Evolutionary conservation across 345 rosid species (phyloP), one percentile per base, ranked within the genome.

Genomic region (Salix udensis): DNA sequence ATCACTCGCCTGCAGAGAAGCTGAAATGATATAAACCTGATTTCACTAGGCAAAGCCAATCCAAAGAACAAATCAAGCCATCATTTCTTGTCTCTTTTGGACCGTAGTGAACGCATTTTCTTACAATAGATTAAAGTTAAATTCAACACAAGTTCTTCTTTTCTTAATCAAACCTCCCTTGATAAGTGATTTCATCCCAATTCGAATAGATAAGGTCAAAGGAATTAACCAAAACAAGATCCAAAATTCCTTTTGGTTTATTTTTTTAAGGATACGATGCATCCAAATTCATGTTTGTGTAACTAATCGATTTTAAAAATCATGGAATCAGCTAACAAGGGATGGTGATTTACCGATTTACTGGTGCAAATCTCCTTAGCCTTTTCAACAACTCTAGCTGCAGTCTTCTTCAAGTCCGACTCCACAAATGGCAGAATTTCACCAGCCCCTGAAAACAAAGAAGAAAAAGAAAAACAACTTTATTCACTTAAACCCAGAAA

Each of bases 361-460:
- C 55, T 61, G 39, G 13, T 36, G 81, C 95, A 94, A 23, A 87
- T 40, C 52, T 82, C 86, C 89, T 87, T 92, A 39, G 97, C 88
- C 75, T 85, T 89, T 18, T 89, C 97, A 6, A 89, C 60, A 75
- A 93, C 91, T 79, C 82, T 86, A 30, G 90, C 87, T 60, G 97
- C 94, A 0, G 76, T 86, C 82, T 58, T 91, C 90, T 83, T 91
- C 89, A 96, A 86, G 87, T 92, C 97, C 2, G 91, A 65, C 15
- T 96, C 98, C 74, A 94, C 91, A 71, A 64, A 39, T 9, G 94
- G 90, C 37, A 91, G 67, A 76, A 92, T 86, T 58, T 91, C 99
- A 1, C 91, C 95, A 62, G 89, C 88, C 70, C 96, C 98, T 93
- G 66, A 50, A 39, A 62, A 16, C 26, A 46, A 8, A 37, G 28